These are phyloP conservation scores for Hirsutella rhossiliensis DNA, from an alignment of 2,329 filamentous ascomycete species.

Conservation along the genomic window DNA sequence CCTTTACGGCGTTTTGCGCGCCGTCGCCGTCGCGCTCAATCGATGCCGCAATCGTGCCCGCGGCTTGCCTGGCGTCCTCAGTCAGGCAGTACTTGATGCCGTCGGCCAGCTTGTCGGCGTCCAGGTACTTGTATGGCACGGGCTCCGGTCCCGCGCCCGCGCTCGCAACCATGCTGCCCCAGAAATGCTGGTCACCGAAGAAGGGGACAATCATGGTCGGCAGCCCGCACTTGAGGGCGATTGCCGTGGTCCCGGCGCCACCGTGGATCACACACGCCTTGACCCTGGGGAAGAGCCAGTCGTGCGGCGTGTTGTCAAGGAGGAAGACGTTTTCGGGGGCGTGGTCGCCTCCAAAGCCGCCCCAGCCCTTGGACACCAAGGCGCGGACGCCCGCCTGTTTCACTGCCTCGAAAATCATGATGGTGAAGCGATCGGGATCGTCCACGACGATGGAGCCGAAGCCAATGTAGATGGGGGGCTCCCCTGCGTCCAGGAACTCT, in stretches of 20 bases:
- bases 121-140: conserved; percentile 57
- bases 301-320: conserved; percentile 63
- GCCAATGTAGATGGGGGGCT: conserved; percentile 59
- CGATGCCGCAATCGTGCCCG: conserved; percentile 43
- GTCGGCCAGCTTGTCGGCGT: conserved; percentile 51
- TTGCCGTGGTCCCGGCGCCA: conserved; percentile 67
- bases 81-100: conserved; percentile 58
- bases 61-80: conserved; percentile 45
- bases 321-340: conserved; percentile 55
- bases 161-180: conserved; percentile 57
- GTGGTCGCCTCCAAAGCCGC: conserved; percentile 47
- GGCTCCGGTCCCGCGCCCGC: conserved; percentile 53
- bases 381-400: conserved; percentile 54
- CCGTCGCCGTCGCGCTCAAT: conserved; percentile 56
- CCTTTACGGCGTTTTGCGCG: conserved; percentile 54
- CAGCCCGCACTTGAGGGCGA: conserved; percentile 57
- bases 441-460: conserved; percentile 70
- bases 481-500: conserved; percentile 42
- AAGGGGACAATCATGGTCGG: conserved; percentile 71
- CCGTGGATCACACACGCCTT: conserved; percentile 61
- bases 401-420: conserved; percentile 60
- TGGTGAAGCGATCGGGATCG: conserved; percentile 54
- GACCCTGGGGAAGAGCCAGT: conserved; percentile 63
- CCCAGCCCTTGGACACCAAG: conserved; percentile 66
- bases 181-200: conserved; percentile 71